These are phyloP conservation scores for Tetrapisispora pingtungensis DNA, from an alignment of 805 yeast genomes.

Conservation along the genomic window DNA sequence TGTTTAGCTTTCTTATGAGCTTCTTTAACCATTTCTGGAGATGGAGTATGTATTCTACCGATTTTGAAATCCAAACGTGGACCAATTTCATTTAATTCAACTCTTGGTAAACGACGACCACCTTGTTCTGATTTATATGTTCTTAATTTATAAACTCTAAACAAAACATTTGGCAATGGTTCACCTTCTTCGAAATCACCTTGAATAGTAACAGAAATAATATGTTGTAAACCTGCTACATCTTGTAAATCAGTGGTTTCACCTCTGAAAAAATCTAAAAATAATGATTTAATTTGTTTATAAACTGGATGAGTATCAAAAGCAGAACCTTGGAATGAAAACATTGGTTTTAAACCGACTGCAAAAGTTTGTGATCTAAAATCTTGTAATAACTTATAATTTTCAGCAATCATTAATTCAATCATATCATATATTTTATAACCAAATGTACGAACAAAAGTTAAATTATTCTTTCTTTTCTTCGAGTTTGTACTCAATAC, in stretches of 20 bases:
- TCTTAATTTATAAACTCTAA: constrained; percentile 83
- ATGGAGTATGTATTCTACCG: constrained; percentile 75
- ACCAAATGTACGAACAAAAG: constrained; percentile 83
- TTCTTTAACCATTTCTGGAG: constrained; percentile 83
- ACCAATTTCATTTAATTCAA: constrained; percentile 89
- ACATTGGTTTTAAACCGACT: constrained; percentile 89
- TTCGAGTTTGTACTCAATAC: constrained; percentile 74
- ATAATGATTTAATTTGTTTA: constrained; percentile 76
- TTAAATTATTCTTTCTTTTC: constrained; percentile 85
- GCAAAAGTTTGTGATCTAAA: constrained; percentile 74
- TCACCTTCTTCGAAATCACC: constrained; percentile 65
- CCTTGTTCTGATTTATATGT: constrained; percentile 70
- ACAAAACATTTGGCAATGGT: constrained; percentile 68
- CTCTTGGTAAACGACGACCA: constrained; percentile 67
- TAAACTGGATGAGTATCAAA: constrained; percentile 84
- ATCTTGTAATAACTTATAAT: constrained; percentile 64
- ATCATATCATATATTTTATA: constrained; percentile 88
- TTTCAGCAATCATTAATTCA: constrained; percentile 65
- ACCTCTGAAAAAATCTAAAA: constrained; percentile 85
- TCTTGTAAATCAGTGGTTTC: constrained; percentile 74
- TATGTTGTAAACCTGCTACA: constrained; percentile 89
- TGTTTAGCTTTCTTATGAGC: constrained; percentile 75
- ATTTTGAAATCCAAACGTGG: constrained; percentile 89
- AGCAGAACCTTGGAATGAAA: constrained; percentile 82
- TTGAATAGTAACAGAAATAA: constrained; percentile 68